Evolutionary conservation across 108 stramenopile genomes (phyloP).

Genomic region (Fragilariopsis cylindrus): DNA sequence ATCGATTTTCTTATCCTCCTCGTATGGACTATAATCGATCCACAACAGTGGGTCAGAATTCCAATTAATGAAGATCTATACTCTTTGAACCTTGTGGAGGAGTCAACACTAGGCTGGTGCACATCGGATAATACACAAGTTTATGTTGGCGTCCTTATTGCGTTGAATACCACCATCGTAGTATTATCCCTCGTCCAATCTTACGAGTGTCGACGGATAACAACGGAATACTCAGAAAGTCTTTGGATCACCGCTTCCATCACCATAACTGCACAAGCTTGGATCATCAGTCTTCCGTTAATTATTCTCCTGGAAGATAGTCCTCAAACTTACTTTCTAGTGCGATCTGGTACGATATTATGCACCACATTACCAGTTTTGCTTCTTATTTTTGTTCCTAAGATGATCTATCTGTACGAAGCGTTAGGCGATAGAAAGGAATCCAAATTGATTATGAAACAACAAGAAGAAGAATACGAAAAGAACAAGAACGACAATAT

Average conservation of each 20-base stretch:
- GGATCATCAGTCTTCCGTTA: constrained; percentile 45
- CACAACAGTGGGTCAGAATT: constrained; percentile 18
- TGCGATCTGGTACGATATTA: constrained; percentile 29
- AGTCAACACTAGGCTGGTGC: constrained; percentile 29
- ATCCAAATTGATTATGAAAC: background rate
- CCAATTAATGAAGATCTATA: background rate
- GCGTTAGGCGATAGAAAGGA: background rate
- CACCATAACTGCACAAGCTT: constrained; percentile 36
- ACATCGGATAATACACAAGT: constrained; percentile 6
- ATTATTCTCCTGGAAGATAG: constrained; percentile 36
- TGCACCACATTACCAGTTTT: constrained; percentile 28
- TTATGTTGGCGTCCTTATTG: constrained; percentile 29
- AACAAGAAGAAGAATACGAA: background rate
- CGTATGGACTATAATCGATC: constrained; percentile 33
- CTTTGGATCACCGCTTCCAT: constrained; percentile 40
- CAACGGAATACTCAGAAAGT: constrained; percentile 48
- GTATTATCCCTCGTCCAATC: constrained; percentile 46
- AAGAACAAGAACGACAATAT: background rate
- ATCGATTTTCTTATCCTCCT: constrained; percentile 33
- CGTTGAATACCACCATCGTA: constrained; percentile 28
- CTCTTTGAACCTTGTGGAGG: constrained; percentile 9
- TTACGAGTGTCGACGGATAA: constrained; percentile 47
- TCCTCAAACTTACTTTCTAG: constrained; percentile 25
- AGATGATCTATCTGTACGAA: constrained; percentile 31
- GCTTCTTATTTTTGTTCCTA: constrained; percentile 54